These are phyloP conservation scores for Medakamo hakoo DNA, from an alignment of 139 green algal genomes.

Conservation along the genomic window DNA sequence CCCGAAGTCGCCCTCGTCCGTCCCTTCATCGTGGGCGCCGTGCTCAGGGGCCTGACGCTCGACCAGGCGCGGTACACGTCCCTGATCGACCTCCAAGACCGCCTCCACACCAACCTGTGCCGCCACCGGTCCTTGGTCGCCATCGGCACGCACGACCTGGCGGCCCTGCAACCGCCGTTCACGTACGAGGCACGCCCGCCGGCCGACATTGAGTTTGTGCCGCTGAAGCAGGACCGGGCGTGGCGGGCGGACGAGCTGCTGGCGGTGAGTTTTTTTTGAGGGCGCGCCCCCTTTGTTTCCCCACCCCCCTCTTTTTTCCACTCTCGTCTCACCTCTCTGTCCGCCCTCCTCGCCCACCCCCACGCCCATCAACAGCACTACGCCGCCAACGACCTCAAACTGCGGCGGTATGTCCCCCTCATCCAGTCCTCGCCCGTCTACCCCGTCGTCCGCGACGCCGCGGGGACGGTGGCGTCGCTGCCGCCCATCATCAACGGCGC, in stretches of 20 bases:
- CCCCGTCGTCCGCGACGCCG: slow-evolving; percentile 83
- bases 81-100: slow-evolving; percentile 99
- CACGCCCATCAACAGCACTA: slow-evolving; percentile 43
- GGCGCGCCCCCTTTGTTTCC: not conserved
- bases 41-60: slow-evolving; percentile 80
- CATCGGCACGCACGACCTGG: slow-evolving; percentile 96
- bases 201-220: slow-evolving; percentile 83
- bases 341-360: not conserved
- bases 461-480: slow-evolving; percentile 73
- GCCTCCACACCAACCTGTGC: slow-evolving; percentile 98
- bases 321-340: not conserved
- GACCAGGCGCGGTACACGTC: slow-evolving; percentile 67
- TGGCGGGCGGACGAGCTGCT: slow-evolving; percentile 82
- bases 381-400: slow-evolving; percentile 78
- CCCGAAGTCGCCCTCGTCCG: slow-evolving; percentile 84
- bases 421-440: slow-evolving; percentile 86
- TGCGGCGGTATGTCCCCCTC: slow-evolving; percentile 90
- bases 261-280: slow-evolving; percentile 28
- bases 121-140: slow-evolving; percentile 85
- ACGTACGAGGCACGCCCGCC: slow-evolving; percentile 93
- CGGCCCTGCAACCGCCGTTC: slow-evolving; percentile 77
- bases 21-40: slow-evolving; percentile 86
- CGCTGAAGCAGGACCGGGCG: slow-evolving; percentile 82
- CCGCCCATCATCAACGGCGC: slow-evolving; percentile 96
- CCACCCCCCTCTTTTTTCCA: not conserved